Percentiles rank a stretch among this genome's conserved stretches.
Conservation (phyloP, 2,329 filamentous ascomycete species). For the Penicillium sumatraense region DNA sequence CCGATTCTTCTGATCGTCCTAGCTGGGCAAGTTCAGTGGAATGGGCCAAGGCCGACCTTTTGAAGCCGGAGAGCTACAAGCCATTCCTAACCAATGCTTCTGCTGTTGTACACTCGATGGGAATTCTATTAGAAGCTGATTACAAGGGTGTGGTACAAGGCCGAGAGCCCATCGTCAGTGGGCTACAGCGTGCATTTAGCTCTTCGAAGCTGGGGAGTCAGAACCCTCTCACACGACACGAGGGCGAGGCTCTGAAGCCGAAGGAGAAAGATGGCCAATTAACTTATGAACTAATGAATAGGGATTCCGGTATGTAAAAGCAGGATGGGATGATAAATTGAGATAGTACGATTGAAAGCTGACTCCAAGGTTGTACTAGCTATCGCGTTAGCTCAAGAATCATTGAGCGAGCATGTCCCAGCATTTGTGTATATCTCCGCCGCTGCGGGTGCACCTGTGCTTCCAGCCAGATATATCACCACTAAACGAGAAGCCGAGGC, state of each 20-base stretch:
- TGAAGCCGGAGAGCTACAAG: conserved; percentile 79
- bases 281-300: conserved; percentile 97
- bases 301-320: conserved; percentile 65
- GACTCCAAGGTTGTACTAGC: conserved; percentile 58
- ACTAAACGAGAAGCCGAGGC: conserved; percentile 92
- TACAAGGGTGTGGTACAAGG: conserved; percentile 93
- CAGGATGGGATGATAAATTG: not conserved
- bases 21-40: conserved; percentile 80
- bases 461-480: conserved; percentile 83
- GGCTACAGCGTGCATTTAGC: conserved; percentile 78
- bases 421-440: conserved; percentile 90
- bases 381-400: conserved; percentile 79
- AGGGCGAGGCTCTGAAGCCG: conserved; percentile 65
- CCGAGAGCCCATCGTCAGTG: conserved; percentile 77
- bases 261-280: conserved; percentile 74
- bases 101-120: conserved; percentile 92
- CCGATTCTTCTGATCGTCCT: conserved; percentile 71
- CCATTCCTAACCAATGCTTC: conserved; percentile 75
- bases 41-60: conserved; percentile 88
- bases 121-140: conserved; percentile 93
- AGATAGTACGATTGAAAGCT: no score
- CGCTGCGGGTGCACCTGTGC: conserved; percentile 79
- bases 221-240: conserved; percentile 70
- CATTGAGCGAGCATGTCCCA: conserved; percentile 65
- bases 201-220: conserved; percentile 63